Evolutionary conservation across 139 green algal species (phyloP), one percentile per base, ranked within the genome.

Genomic region (Ettlia oleoabundans): DNA sequence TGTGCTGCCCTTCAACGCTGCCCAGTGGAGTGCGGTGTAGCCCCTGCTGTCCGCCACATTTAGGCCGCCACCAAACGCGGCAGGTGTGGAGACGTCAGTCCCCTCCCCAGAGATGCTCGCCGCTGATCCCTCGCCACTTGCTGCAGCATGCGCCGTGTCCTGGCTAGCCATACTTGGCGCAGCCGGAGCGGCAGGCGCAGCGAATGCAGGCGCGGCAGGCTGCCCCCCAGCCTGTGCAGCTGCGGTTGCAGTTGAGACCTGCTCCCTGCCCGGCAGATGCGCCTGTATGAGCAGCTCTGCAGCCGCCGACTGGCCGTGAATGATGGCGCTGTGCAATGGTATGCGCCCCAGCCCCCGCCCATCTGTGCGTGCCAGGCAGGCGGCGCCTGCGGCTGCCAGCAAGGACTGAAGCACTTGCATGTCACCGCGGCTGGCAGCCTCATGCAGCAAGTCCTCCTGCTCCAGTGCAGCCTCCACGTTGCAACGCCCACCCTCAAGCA

Each of bases 11-110:
- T 81, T 69, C 28, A 51, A 28, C 1, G 88, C 88, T 22, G 85
- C 86, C 67, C 82, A 87, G 79, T 88, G 80, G 42, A 92, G 75
- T 2, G 86, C 69, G 13, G 88, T 92, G 7, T 42, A 82, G 24
- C 85, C 88, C 30, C 68, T 73, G 47, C 86, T 64, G 61, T 88
- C 84, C 13, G 30, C 43, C 6, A 69, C 85, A 63, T 86, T 38
- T 51, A 89, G 35, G n/a, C 65, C 35, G 19, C 28, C 13, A 22
- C 61, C 77, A 55, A 28, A 24, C 19, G 43, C 38, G 4, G 62
- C 43, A 42, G 64, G n/a, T 30, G n/a, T n/a, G n/a, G n/a, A n/a
- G n/a, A n/a, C n/a, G n/a, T n/a, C n/a, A n/a, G n/a, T n/a, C n/a
- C n/a, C n/a, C n/a, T n/a, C n/a, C n/a, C n/a, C n/a, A n/a, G n/a